phyloP scores from a whole-genome alignment of 208 protist genomes.

The Naegleria fowleri region DNA sequence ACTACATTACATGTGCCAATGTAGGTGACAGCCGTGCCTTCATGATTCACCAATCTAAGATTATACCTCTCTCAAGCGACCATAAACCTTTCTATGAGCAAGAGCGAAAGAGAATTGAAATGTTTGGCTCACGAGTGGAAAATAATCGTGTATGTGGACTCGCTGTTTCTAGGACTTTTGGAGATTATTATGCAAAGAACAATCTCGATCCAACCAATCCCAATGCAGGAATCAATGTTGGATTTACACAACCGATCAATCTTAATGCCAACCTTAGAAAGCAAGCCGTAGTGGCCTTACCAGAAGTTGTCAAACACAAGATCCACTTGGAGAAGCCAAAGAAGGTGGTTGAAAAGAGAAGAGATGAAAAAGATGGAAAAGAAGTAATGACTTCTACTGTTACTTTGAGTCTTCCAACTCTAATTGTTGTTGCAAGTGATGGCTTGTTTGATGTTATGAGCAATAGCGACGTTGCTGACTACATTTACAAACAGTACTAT shows the following conservation, averaged over 20 bases:
- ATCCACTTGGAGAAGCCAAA: background rate
- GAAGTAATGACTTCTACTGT: background rate
- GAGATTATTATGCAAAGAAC: conserved; percentile 11
- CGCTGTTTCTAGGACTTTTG: background rate
- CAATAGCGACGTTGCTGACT: background rate
- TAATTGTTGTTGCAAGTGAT: background rate
- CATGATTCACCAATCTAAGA: background rate
- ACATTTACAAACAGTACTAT: background rate
- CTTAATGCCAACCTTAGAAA: background rate
- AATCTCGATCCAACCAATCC: background rate
- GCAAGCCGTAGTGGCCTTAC: background rate
- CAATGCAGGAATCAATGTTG: background rate
- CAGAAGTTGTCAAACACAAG: background rate
- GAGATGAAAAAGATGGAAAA: background rate
- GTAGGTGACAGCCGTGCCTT: background rate
- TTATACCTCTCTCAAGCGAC: background rate
- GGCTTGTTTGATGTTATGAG: background rate
- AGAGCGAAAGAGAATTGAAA: background rate
- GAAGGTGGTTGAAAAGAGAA: background rate
- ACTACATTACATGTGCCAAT: background rate
- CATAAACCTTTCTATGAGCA: background rate
- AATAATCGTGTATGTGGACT: background rate
- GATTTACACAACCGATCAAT: background rate
- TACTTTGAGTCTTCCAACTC: background rate
- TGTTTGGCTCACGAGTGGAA: background rate